Evolutionary conservation across 495 filamentous ascomycete genomes (phyloP), one percentile per base, ranked within the genome.

Genomic region (Aspergillus sparsus): DNA sequence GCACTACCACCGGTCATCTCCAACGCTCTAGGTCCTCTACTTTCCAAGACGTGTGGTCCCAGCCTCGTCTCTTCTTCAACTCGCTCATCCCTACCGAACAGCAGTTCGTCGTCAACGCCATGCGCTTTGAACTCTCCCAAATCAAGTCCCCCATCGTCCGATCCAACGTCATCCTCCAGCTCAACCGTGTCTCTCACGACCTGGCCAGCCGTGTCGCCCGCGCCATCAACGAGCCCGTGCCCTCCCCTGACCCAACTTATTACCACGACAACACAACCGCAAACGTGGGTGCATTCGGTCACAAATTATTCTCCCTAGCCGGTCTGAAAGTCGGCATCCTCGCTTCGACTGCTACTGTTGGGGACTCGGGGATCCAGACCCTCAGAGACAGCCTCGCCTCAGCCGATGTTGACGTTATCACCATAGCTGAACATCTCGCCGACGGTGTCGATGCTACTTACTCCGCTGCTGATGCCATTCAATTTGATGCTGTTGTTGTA

Each of bases 21-120:
- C 73, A 83, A 6, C 86, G 89, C 45, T 77, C 74, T 27, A 72
- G 83, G 11, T 86, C 85, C 44, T 71, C 85, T 0, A 88, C 85
- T 11, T 92, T 93, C 71, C 70, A 82, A 39, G 89, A 92, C 71
- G 84, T 85, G 72, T 93, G 88, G 87, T 84, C 84, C 4, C 89
- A 93, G 66, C 83, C 88, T 0, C 83, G 89, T 3, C 79, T 92
- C 7, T 89, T 92, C 74, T 91, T 81, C 80, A 90, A 91, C 82
- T 91, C 88, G 0, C 82, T 93, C 46, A 69, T 81, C 6, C 77
- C 82, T 7, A 81, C 83, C 0, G 89, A 92, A 66, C 83, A 91
- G 68, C 89, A 93, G 67, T 87, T 91, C 71, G 68, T 91, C 57
- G 80, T 93, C 72, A 88, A 93, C 72, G 89, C 87, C 1, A 84